Percentiles rank a stretch among this genome's conserved stretches.
Evolutionary conservation across 805 yeast genomes (phyloP).

Genomic region (Cyberlindnera samutprakarnensis): DNA sequence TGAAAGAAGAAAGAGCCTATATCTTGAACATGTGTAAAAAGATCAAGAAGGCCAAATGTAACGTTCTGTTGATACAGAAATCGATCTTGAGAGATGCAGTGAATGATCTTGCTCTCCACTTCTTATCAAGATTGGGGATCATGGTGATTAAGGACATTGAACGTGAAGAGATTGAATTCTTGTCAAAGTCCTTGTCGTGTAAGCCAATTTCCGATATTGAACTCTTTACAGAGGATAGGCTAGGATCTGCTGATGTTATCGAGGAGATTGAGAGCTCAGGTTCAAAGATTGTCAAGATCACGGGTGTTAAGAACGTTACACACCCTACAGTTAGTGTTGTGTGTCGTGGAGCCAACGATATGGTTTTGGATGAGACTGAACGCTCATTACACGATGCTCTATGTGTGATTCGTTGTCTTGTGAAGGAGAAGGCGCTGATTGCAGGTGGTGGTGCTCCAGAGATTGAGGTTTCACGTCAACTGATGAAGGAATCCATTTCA

Average conservation of each 20-base stretch:
- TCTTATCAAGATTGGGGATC: conserved; percentile 85
- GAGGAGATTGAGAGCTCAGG: conserved; percentile 53
- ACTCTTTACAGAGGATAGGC: conserved; percentile 83
- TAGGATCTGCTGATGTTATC: conserved; percentile 85
- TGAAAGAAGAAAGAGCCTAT: conserved; percentile 96
- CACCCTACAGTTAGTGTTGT: conserved; percentile 83
- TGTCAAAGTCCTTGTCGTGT: conserved; percentile 77
- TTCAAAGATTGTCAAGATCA: conserved; percentile 74
- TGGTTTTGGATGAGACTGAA: conserved; percentile 92
- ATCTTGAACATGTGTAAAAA: conserved; percentile 90
- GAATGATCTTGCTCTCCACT: conserved; percentile 89
- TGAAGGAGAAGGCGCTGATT: conserved; percentile 83
- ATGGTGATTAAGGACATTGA: conserved; percentile 95
- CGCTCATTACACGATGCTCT: conserved; percentile 96
- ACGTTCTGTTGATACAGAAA: conserved; percentile 82
- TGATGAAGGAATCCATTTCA: conserved; percentile 84
- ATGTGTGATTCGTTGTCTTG: conserved; percentile 81
- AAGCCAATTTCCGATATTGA: conserved; percentile 96
- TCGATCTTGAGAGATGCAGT: conserved; percentile 83
- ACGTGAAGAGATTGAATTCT: conserved; percentile 94
- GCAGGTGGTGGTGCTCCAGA: conserved; percentile 99
- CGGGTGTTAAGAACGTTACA: conserved; percentile 72
- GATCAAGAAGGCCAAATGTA: conserved; percentile 94
- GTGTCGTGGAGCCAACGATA: conserved; percentile 89
- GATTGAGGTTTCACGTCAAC: conserved; percentile 94